These are phyloP conservation scores for Podaxis sp. DNA, from an alignment of 768 basidiomycete species.

Conservation along the genomic window DNA sequence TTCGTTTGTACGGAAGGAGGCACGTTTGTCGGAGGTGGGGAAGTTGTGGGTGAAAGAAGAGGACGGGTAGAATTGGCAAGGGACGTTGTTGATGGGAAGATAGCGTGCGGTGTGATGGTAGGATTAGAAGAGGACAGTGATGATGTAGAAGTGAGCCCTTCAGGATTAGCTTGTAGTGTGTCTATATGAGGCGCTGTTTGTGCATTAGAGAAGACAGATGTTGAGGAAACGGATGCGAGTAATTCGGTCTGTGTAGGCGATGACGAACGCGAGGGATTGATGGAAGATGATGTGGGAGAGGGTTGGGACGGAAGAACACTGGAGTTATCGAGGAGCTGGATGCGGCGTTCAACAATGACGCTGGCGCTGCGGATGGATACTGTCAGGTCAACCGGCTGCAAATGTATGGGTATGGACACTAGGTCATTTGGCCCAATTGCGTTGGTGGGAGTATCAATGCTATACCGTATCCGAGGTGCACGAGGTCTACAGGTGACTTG, in stretches of 20 bases:
- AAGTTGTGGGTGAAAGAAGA: slow-evolving; percentile 15
- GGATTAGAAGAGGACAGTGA: slow-evolving; percentile 36
- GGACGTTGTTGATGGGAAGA: slow-evolving; percentile 15
- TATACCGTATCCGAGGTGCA: slow-evolving; percentile 56
- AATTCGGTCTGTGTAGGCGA: slow-evolving; percentile 10
- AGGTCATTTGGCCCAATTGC: slow-evolving; percentile 73
- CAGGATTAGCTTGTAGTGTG: slow-evolving; percentile 1
- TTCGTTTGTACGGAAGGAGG: slow-evolving; percentile 27
- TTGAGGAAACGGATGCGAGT: slow-evolving; percentile 16
- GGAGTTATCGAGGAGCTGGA: slow-evolving; percentile 47
- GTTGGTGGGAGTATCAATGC: slow-evolving; percentile 45
- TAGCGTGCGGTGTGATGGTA: slow-evolving; percentile 29
- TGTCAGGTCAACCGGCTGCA: slow-evolving; percentile 55
- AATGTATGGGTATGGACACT: slow-evolving; percentile 57
- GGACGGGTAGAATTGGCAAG: slow-evolving; percentile 9
- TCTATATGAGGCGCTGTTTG: slow-evolving; percentile 13
- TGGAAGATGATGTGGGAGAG: slow-evolving; percentile 19
- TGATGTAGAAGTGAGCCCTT: slow-evolving; percentile 23
- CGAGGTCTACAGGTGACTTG: slow-evolving; percentile 50
- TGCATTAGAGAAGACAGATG: slow-evolving; percentile 14
- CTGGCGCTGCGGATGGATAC: slow-evolving; percentile 59
- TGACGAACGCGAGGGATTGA: slow-evolving; percentile 11
- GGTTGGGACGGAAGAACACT: slow-evolving; percentile 15
- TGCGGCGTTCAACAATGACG: slow-evolving; percentile 67
- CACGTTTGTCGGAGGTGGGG: slow-evolving; percentile 17